These are phyloP conservation scores for Cryptosporidium felis DNA, from an alignment of 169 alveolate species.

Conservation along the genomic window DNA sequence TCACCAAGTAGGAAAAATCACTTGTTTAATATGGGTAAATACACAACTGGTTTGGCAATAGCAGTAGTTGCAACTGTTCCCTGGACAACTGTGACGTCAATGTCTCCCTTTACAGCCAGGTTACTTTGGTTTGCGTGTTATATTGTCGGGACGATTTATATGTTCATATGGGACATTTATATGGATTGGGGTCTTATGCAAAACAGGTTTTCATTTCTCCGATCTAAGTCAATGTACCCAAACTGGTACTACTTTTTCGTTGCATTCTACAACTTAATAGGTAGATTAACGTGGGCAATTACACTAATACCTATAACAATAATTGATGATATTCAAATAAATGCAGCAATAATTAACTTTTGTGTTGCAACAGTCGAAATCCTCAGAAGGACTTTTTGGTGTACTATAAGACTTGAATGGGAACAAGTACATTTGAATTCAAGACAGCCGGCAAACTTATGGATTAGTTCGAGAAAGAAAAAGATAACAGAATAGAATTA, in stretches of 20 bases:
- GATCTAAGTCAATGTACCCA: constrained; percentile 75
- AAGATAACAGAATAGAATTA: background rate
- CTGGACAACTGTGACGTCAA: constrained; percentile 49
- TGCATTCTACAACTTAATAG: constrained; percentile 75
- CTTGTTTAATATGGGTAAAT: constrained; percentile 37
- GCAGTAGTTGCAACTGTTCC: constrained; percentile 65
- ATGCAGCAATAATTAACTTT: constrained; percentile 58
- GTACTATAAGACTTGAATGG: constrained; percentile 71
- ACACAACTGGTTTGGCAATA: constrained; percentile 18
- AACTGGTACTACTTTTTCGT: constrained; percentile 75
- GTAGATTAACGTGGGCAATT: constrained; percentile 84
- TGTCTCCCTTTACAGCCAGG: constrained; percentile 73
- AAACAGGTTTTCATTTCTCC: constrained; percentile 29
- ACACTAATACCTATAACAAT: constrained; percentile 80
- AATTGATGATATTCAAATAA: constrained; percentile 66
- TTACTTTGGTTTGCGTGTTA: constrained; percentile 79
- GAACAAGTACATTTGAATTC: constrained; percentile 67
- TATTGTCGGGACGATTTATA: constrained; percentile 82
- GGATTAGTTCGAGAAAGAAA: constrained; percentile 20
- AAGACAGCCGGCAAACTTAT: constrained; percentile 60
- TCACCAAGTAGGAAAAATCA: constrained; percentile 50
- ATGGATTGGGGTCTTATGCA: constrained; percentile 87
- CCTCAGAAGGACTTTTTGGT: constrained; percentile 60
- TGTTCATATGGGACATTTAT: constrained; percentile 85
- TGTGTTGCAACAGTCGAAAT: constrained; percentile 58